These are phyloP conservation scores for Blepharisma stoltei DNA, from an alignment of 73 alveolate genomes.

Conservation along the genomic window DNA sequence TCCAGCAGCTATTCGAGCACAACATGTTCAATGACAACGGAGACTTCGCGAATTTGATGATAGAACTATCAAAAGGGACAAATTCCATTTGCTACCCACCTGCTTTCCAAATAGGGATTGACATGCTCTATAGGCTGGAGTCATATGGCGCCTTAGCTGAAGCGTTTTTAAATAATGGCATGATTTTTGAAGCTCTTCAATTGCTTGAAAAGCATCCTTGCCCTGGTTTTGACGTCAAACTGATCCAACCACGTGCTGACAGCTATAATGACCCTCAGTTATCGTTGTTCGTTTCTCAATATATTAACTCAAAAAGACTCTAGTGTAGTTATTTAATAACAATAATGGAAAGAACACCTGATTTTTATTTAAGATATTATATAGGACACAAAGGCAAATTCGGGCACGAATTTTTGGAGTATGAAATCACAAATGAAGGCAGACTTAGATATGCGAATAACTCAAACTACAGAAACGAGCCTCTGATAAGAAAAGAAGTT, in stretches of 20 bases:
- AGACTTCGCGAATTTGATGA: neutral
- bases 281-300: no score
- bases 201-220: neutral
- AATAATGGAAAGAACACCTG: neutral
- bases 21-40: neutral
- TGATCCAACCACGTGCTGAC: no score
- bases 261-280: no score
- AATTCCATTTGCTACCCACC: neutral
- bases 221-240: no score
- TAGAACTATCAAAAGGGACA: no score
- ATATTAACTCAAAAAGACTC: no score
- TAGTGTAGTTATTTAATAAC: no score
- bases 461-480: constrained; percentile 80
- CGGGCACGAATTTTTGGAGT: constrained; percentile 98
- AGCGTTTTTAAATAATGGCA: neutral
- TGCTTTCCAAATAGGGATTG: constrained; percentile 7
- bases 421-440: constrained; percentile 90
- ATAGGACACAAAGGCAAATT: constrained; percentile 94
- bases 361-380: constrained; percentile 41
- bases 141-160: neutral
- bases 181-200: constrained; percentile 6
- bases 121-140: constrained; percentile 5
- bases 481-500: constrained; percentile 87
- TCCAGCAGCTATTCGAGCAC: neutral
- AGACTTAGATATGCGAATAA: constrained; percentile 94